Base-by-base conservation (phyloP, 352 stramenopile genomes). In the Phytophthora multivora region DNA sequence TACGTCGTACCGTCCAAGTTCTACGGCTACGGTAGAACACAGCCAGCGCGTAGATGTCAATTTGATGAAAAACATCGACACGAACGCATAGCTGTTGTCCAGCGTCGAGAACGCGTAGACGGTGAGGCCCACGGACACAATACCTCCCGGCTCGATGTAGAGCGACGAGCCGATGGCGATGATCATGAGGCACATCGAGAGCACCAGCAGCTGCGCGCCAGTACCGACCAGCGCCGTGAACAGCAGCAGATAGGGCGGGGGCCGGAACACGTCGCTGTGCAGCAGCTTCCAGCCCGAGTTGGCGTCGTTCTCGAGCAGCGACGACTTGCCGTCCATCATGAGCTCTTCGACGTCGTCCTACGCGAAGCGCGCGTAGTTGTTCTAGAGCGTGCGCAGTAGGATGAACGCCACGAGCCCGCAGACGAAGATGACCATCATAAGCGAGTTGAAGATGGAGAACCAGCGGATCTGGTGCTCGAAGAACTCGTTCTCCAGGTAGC, bases 211-310 rank as follows among this genome's bases (percentile, higher is more conserved):
- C 66, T 99, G 97, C 21, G 93, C 96, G 26, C 97, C 97, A 0
- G 97, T 98, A 39, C 97, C 97, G 5, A 99, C 75, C 12, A 99
- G 74, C 10, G 97, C 96, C n/a, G 90, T 93, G 72, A 99, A 99
- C 8, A 99, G 62, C 45, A 97, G 86, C 40, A 99, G 61, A 51
- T 97, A 91, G 1, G 78, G 70, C 5, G 97, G 97, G n/a, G 91
- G 89, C 39, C 97, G 92, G 64, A 99, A 98, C 13, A 98, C 89
- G 51, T 98, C 91, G 23, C 96, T 96, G 60, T 98, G 96, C 9
- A 99, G 80, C 53, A 98, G 84, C 63, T 99, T 99, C 97, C 97
- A 99, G 16, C 96, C 96, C 18, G 86, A 91, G 63, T 91, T 93
- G 31, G 83, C 69, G 40, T 96, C 88, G 36, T 95, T 83, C 40